Percentiles rank a stretch among this genome's conserved stretches.
Evolutionary conservation across 73 alveolate genomes (phyloP).

Genomic region (Paramecium pentaurelia): DNA sequence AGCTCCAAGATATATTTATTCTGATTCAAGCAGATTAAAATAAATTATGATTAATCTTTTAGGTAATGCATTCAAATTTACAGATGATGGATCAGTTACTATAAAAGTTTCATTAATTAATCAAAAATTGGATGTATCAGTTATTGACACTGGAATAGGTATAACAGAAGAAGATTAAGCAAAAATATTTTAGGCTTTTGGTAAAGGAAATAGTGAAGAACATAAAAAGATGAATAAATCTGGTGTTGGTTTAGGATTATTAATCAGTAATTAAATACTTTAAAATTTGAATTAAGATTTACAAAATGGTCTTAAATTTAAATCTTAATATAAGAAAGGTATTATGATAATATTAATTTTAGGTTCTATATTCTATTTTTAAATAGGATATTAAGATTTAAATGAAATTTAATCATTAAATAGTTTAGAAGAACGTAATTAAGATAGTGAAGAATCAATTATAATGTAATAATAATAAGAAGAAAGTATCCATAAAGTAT

Average conservation of each 20-base stretch:
- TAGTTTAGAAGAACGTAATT: constrained; percentile 22
- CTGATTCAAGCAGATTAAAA: constrained; percentile 32
- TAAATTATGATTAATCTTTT: constrained; percentile 5
- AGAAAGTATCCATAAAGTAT: not conserved
- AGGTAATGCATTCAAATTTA: constrained; percentile 42
- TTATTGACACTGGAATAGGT: constrained; percentile 17
- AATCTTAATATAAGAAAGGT: constrained; percentile 22
- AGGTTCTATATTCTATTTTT: constrained; percentile 29
- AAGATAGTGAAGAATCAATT: constrained; percentile 16
- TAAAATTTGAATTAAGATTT: constrained; percentile 6
- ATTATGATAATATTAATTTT: not conserved
- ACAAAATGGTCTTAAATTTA: constrained; percentile 21
- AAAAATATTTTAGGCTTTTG: constrained; percentile 3
- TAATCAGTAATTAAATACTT: constrained; percentile 20
- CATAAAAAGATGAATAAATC: constrained; percentile 4
- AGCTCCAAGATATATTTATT: not conserved
- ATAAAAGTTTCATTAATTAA: not conserved
- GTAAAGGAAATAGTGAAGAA: constrained; percentile 48
- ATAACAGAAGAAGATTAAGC: constrained; percentile 38
- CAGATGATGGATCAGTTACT: constrained; percentile 26
- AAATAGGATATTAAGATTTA: not conserved
- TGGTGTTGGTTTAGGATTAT: constrained; percentile 50
- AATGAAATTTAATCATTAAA: not conserved
- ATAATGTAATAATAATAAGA: not conserved
- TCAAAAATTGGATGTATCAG: not conserved